These are phyloP conservation scores for Corynascus novoguineensis DNA, from an alignment of 495 filamentous ascomycete species.

Conservation along the genomic window DNA sequence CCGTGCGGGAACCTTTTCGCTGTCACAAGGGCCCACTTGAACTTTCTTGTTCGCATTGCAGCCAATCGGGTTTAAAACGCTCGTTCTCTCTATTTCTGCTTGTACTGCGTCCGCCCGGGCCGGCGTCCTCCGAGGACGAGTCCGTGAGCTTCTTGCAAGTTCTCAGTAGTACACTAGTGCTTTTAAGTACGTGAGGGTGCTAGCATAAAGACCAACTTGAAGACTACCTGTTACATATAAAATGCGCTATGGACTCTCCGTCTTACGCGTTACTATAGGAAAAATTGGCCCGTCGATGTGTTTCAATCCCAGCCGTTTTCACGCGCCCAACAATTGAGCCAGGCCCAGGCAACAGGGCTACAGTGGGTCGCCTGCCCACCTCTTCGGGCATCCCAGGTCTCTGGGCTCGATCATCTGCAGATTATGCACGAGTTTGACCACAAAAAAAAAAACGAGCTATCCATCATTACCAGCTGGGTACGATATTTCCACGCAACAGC, in stretches of 20 bases:
- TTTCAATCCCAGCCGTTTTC: neutral
- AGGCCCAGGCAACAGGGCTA: slow-evolving; percentile 7
- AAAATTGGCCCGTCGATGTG: no score
- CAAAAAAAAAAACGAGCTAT: no score
- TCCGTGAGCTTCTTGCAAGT: neutral
- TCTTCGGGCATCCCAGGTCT: neutral
- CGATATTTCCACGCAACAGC: no score
- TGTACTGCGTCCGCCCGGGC: no score
- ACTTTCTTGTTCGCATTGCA: neutral
- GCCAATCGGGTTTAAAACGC: slow-evolving; percentile 3
- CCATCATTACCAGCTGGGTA: no score
- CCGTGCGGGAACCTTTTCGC: slow-evolving; percentile 19
- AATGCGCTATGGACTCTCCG: no score
- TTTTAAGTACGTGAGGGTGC: neutral
- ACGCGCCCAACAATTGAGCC: neutral
- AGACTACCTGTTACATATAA: no score
- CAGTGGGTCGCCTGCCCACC: slow-evolving; percentile 1
- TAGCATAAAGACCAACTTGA: no score
- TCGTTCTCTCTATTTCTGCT: neutral
- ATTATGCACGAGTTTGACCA: neutral
- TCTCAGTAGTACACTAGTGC: neutral
- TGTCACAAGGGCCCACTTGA: no score
- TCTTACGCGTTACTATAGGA: no score
- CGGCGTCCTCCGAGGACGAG: slow-evolving; percentile 3
- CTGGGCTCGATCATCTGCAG: slow-evolving; percentile 1